A percentile compares a stretch with the other conserved stretches of the same genome.
Evolutionary conservation across 108 stramenopile species (phyloP).

Genomic region (Fragilariopsis cylindrus): DNA sequence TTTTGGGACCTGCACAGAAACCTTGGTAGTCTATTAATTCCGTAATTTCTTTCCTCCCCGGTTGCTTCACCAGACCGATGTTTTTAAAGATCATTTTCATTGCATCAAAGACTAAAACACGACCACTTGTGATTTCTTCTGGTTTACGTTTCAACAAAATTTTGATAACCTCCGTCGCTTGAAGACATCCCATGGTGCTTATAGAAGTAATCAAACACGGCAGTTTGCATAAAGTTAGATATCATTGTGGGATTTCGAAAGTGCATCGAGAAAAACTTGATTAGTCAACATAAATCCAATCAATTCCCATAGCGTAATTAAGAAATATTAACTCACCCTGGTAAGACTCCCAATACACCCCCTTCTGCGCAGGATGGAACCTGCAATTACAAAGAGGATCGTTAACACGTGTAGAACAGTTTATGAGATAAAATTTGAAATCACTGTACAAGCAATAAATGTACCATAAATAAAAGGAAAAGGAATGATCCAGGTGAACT

Average conservation of each 20-base stretch:
- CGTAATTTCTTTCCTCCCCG: conserved; percentile 46
- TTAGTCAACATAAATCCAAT: not conserved
- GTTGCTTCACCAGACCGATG: conserved; percentile 50
- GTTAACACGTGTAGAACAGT: too few relatives aligned
- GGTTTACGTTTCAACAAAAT: conserved; percentile 57
- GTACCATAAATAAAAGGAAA: too few relatives aligned
- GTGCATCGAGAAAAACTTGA: not conserved
- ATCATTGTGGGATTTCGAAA: too few relatives aligned
- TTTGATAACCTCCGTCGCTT: conserved; percentile 93
- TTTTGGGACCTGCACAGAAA: conserved; percentile 82
- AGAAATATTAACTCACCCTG: conserved; percentile 43
- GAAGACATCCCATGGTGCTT: conserved; percentile 89
- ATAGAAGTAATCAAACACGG: not conserved
- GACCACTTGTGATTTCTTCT: conserved; percentile 63
- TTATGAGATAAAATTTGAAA: too few relatives aligned
- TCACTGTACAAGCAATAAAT: too few relatives aligned
- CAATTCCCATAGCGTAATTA: not conserved
- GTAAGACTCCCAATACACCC: conserved; percentile 93
- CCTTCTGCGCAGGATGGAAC: conserved; percentile 92
- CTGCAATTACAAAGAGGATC: too few relatives aligned
- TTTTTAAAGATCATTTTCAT: conserved; percentile 78
- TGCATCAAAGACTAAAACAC: conserved; percentile 87
- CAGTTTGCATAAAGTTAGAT: too few relatives aligned
- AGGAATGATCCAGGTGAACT: too few relatives aligned
- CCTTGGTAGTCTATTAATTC: conserved; percentile 86